Conservation (phyloP, 23 red algal species). For the Gracilariopsis chorda region DNA sequence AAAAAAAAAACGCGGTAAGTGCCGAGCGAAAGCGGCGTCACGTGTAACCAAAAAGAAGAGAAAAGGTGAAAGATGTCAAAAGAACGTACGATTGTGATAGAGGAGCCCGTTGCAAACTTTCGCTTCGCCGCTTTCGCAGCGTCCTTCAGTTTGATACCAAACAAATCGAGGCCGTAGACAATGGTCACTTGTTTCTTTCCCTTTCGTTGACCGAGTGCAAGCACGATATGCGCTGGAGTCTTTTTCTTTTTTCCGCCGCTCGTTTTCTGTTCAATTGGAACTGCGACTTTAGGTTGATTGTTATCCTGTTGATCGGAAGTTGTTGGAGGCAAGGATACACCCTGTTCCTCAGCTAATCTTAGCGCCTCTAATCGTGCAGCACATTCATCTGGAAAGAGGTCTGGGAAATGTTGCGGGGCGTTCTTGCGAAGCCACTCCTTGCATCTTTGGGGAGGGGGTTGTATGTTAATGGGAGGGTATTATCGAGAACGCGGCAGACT, state of each 20-base stretch:
- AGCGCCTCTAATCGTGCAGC: slow-evolving; percentile 47
- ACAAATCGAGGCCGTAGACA: slow-evolving; percentile 70
- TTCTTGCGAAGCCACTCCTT: slow-evolving; percentile 60
- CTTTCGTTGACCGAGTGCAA: slow-evolving; percentile 59
- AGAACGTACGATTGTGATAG: slow-evolving; percentile 53
- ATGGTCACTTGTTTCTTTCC: slow-evolving; percentile 79
- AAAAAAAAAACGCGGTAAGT: not conserved
- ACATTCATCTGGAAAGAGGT: slow-evolving; percentile 54
- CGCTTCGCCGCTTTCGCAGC: slow-evolving; percentile 59
- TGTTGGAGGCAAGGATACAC: not conserved
- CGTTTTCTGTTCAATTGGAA: slow-evolving; percentile 56
- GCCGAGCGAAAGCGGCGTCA: not conserved
- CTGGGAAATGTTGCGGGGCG: slow-evolving; percentile 47
- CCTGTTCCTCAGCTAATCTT: slow-evolving; percentile 14
- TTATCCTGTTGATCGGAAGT: slow-evolving; percentile 10
- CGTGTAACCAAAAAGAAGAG: not conserved
- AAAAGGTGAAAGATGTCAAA: not conserved
- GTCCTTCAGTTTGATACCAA: slow-evolving; percentile 76
- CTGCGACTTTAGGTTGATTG: slow-evolving; percentile 42
- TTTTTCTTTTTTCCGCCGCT: slow-evolving; percentile 68
- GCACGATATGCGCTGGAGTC: slow-evolving; percentile 50
- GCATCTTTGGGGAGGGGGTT: slow-evolving; percentile 43
- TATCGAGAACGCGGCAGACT: too few relatives aligned
- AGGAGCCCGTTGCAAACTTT: slow-evolving; percentile 62
- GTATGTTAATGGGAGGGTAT: too few relatives aligned